Evolutionary conservation across 352 stramenopile species (phyloP).

Genomic region (Phytophthora constricta): DNA sequence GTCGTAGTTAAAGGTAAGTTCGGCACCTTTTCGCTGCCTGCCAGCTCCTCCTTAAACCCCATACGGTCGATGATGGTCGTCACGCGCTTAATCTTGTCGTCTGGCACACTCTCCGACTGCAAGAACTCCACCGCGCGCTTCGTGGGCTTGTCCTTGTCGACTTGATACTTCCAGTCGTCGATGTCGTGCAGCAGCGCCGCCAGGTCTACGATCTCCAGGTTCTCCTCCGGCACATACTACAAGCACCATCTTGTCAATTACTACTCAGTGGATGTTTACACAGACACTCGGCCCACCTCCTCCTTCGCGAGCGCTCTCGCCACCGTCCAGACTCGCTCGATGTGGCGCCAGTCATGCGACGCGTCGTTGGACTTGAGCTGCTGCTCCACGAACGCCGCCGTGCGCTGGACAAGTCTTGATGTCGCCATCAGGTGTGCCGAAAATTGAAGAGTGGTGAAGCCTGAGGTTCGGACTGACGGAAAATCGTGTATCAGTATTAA

Average conservation of each 20-base stretch:
- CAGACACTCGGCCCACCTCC: constrained; percentile 55
- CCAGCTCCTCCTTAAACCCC: constrained; percentile 88
- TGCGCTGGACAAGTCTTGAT: constrained; percentile 69
- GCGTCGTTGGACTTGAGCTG: constrained; percentile 80
- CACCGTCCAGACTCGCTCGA: constrained; percentile 87
- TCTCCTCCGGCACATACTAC: constrained; percentile 61
- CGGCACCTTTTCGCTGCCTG: constrained; percentile 28
- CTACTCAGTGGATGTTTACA: background rate
- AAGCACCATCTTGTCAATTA: background rate
- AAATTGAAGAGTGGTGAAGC: constrained; percentile 30
- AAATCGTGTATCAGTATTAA: too few relatives aligned
- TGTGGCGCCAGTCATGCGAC: constrained; percentile 89
- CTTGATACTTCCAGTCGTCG: constrained; percentile 92
- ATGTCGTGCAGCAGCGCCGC: constrained; percentile 90
- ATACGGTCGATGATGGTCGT: constrained; percentile 87
- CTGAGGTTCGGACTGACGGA: too few relatives aligned
- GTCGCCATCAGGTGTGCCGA: constrained; percentile 33
- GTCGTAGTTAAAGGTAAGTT: too few relatives aligned
- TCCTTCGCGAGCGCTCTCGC: constrained; percentile 73
- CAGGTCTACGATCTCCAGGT: constrained; percentile 82
- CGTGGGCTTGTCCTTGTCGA: constrained; percentile 45
- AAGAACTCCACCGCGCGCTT: constrained; percentile 72
- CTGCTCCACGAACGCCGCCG: constrained; percentile 75
- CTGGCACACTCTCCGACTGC: constrained; percentile 50
- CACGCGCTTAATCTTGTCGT: constrained; percentile 64